These are phyloP conservation scores for Mycena maculata DNA, from an alignment of 768 basidiomycete species.

Conservation along the genomic window DNA sequence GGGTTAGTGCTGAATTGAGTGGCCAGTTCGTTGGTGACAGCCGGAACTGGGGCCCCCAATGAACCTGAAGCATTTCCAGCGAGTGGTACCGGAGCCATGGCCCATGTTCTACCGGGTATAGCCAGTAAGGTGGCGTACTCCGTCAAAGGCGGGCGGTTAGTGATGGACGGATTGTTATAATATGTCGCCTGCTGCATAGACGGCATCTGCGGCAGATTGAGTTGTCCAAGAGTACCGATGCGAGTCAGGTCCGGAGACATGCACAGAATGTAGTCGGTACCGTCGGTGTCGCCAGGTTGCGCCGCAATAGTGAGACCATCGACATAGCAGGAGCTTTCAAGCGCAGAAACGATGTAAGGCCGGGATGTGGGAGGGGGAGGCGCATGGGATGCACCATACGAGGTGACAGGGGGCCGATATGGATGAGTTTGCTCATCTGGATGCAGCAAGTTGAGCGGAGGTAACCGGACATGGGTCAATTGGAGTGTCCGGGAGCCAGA, in stretches of 20 bases:
- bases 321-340: conserved; percentile 74
- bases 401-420: conserved; percentile 56
- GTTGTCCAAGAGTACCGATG: conserved; percentile 75
- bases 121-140: conserved; percentile 84
- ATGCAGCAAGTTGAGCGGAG: conserved; percentile 80
- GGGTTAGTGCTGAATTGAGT: conserved; percentile 82
- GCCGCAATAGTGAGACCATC: conserved; percentile 76
- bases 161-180: conserved; percentile 51
- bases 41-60: conserved; percentile 60
- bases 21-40: conserved; percentile 82
- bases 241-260: conserved; percentile 80
- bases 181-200: conserved; percentile 52
- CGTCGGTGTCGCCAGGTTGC: conserved; percentile 81
- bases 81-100: conserved; percentile 70
- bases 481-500: conserved; percentile 61
- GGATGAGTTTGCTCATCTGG: conserved; percentile 74
- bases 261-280: conserved; percentile 80
- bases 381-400: conserved; percentile 62
- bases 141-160: conserved; percentile 70
- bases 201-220: conserved; percentile 60
- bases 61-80: conserved; percentile 40
- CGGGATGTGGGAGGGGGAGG: conserved; percentile 60
- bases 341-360: conserved; percentile 66
- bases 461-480: conserved; percentile 82
- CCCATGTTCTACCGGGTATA: conserved; percentile 88